These are phyloP conservation scores for Podila horticola DNA, from an alignment of 192 early-diverging fungal genomes.

Conservation along the genomic window DNA sequence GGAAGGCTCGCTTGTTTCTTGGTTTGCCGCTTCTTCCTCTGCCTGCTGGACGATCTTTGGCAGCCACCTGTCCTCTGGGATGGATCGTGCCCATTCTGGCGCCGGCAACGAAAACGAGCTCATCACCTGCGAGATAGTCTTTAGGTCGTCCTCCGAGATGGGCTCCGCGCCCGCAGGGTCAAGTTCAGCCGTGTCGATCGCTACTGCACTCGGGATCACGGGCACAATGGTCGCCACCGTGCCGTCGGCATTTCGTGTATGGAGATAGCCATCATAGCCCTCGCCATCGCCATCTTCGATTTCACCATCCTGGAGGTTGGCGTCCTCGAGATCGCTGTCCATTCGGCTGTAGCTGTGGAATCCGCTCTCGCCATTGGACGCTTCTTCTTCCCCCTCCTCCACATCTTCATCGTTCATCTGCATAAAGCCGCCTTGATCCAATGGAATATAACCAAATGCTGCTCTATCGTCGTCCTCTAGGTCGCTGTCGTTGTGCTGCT, in stretches of 20 bases:
- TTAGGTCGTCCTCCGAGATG: constrained; percentile 44
- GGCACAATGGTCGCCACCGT: constrained; percentile 21
- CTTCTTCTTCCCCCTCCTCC: constrained; percentile 15
- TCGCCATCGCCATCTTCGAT: constrained; percentile 15
- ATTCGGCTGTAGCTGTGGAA: constrained; percentile 6
- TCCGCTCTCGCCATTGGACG: background rate
- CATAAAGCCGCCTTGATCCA: constrained; percentile 20
- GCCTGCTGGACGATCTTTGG: constrained; percentile 43
- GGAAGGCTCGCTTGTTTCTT: too few species aligned
- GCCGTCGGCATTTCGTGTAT: constrained; percentile 10
- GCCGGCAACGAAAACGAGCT: constrained; percentile 43
- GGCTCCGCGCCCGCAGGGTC: constrained; percentile 1
- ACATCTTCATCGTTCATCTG: constrained; percentile 2
- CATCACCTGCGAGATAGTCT: constrained; percentile 44
- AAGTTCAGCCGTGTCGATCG: constrained; percentile 17
- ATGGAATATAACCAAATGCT: constrained; percentile 43
- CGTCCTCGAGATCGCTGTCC: constrained; percentile 24
- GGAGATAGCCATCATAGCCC: constrained; percentile 46
- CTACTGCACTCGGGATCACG: constrained; percentile 22
- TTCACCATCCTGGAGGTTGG: background rate
- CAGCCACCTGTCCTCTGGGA: constrained; percentile 42
- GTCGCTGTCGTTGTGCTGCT: background rate
- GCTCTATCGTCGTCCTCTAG: background rate
- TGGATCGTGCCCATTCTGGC: constrained; percentile 43
- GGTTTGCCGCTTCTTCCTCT: background rate